Base-by-base conservation (phyloP, 1,284 basidiomycete species). In the Exobasidium cylindrosporum region DNA sequence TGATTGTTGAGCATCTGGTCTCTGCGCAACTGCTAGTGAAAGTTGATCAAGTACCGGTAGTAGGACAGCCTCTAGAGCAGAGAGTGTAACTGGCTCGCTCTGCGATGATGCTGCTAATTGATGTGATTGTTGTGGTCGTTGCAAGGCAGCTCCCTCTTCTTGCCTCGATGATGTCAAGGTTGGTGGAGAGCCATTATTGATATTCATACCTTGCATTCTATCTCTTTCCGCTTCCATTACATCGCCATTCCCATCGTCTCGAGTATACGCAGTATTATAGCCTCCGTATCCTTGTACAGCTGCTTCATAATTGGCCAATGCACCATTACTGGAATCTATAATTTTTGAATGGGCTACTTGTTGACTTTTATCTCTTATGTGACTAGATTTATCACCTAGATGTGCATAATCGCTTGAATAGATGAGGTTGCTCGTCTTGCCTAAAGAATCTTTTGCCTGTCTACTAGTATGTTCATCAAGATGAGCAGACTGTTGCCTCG, bases 41-140 rank as follows among this genome's bases (percentile, higher is more conserved):
- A 76, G 68, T 47, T 63, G 70, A 49, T 76, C 69, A 30, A 76
- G 70, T 31, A 76, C 72, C 7, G 74, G 74, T 17, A 74, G 54
- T 54, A 76, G 69, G 21, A 76, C 69, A 0, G 68, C 70, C 54
- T 76, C 72, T 23, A 74, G 60, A 1, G 74, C 74, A 0, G 68
- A 72, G 23, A 68, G 55, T 3, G 65, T 61, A 11, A 50, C 46
- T 44, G 26, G 26, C 35, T 46, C 32, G 24, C 52, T 14, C 35
- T 32, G 29, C 14, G 54, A 23, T 54, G 26, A 17, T 53, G n/a
- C 28, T 31, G 49, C 49, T n/a, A 21, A 17, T 26, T 21, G 2
- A 31, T 5, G 10, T 23, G 28, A 6, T 10, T 7, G 7, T 21
- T 24, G 47, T 17, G 17, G 10, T 40, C 10, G 7, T 40, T 7